A percentile compares a stretch with the other conserved stretches of the same genome.
Conservation (phyloP, 2,329 filamentous ascomycete genomes). For the Neonectria neomacrospora region DNA sequence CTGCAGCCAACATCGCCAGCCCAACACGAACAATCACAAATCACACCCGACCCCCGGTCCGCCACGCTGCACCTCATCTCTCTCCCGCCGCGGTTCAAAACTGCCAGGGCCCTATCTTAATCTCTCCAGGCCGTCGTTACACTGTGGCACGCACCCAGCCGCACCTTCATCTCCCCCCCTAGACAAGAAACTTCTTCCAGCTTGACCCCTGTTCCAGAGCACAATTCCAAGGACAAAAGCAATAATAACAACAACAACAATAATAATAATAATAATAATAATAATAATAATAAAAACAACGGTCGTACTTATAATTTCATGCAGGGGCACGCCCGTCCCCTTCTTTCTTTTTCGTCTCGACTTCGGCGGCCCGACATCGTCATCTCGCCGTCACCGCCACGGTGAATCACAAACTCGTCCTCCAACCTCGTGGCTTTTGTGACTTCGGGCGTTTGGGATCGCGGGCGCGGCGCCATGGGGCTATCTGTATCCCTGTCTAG, state of each 20-base stretch:
- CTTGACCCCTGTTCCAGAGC: slow-evolving; percentile 13
- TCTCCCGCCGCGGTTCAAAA: slow-evolving; percentile 10
- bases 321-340: slow-evolving; percentile 14
- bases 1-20: slow-evolving; percentile 4
- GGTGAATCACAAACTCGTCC: no score
- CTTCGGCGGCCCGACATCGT: not conserved
- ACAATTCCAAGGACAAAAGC: slow-evolving; percentile 3
- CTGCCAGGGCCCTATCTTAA: no score
- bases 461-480: not conserved
- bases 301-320: slow-evolving; percentile 28
- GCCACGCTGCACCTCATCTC: slow-evolving; percentile 27
- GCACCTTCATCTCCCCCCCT: slow-evolving; percentile 24
- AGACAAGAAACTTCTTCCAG: not conserved
- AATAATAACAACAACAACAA: no score
- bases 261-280: not conserved
- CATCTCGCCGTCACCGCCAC: not conserved
- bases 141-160: slow-evolving; percentile 17
- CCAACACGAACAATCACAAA: not conserved
- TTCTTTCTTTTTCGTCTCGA: slow-evolving; percentile 7
- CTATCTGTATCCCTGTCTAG: not conserved
- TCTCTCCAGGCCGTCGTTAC: slow-evolving; percentile 8
- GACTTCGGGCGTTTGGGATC: slow-evolving; percentile 4
- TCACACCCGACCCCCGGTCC: slow-evolving; percentile 5
- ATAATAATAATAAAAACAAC: not conserved
- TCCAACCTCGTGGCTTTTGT: not conserved